A percentile compares a stretch with the other conserved stretches of the same genome.
Conservation (phyloP, 371 early-diverging fungal genomes). For the Syncephalis fuscata region DNA sequence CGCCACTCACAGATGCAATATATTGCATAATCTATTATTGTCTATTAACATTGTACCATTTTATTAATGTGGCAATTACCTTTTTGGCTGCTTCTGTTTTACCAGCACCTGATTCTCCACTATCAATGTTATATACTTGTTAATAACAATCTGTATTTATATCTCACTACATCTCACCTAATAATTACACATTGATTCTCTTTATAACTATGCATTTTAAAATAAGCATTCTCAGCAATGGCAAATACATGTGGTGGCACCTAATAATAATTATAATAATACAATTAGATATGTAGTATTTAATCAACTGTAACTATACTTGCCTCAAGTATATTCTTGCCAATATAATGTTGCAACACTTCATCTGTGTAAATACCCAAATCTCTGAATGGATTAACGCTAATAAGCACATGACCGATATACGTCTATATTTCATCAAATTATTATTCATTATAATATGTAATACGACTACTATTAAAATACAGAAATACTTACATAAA, state of each 20-base stretch:
- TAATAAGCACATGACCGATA: slow-evolving; percentile 76
- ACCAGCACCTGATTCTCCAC: slow-evolving; percentile 82
- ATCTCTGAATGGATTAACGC: slow-evolving; percentile 77
- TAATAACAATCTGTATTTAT: slow-evolving; percentile 1
- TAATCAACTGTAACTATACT: too few species aligned
- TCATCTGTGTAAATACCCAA: slow-evolving; percentile 67
- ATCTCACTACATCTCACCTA: slow-evolving; percentile 14
- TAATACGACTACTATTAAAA: not conserved
- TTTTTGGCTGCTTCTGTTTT: slow-evolving; percentile 87
- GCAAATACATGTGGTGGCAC: slow-evolving; percentile 79
- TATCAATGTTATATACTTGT: slow-evolving; percentile 6
- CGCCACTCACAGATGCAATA: slow-evolving; percentile 87
- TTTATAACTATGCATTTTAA: slow-evolving; percentile 90
- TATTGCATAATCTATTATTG: slow-evolving; percentile 74
- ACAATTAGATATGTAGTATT: too few species aligned
- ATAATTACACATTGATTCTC: slow-evolving; percentile 98
- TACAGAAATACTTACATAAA: slow-evolving; percentile 38
- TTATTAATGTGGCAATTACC: slow-evolving; percentile 6
- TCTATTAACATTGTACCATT: not conserved
- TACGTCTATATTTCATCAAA: slow-evolving; percentile 38
- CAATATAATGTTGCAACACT: slow-evolving; percentile 50
- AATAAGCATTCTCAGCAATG: slow-evolving; percentile 70
- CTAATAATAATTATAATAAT: slow-evolving; percentile 18
- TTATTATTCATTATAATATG: not conserved
- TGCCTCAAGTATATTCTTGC: slow-evolving; percentile 73